Conservation (phyloP, 1,284 basidiomycete genomes). For the Ustilago esculenta region DNA sequence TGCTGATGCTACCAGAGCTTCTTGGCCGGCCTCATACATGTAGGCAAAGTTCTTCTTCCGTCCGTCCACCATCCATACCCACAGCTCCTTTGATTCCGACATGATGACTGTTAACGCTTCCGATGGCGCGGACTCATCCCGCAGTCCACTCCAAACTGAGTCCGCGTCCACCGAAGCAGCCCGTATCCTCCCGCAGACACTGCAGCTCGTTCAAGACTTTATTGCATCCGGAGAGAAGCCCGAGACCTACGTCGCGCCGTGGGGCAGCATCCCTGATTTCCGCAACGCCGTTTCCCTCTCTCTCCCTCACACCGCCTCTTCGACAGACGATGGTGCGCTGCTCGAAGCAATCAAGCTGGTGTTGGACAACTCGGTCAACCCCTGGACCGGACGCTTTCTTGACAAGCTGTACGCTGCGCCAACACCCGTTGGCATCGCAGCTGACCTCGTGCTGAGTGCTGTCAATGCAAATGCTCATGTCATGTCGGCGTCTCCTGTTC, state of each 20-base stretch:
- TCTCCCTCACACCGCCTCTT: constrained; percentile 22
- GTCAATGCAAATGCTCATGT: constrained; percentile 69
- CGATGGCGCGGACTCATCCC: constrained; percentile 2
- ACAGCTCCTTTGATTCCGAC: neutral
- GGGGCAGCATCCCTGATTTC: constrained; percentile 37
- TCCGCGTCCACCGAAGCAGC: constrained; percentile 38
- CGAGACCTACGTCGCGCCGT: constrained; percentile 34
- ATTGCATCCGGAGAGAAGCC: constrained; percentile 39
- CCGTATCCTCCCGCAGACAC: constrained; percentile 34
- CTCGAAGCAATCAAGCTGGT: constrained; percentile 44
- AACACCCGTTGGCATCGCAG: constrained; percentile 67
- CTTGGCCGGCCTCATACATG: too few relatives aligned
- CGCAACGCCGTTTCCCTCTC: constrained; percentile 31
- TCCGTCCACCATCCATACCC: neutral
- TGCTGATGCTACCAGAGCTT: too few relatives aligned
- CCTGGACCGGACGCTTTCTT: constrained; percentile 62
- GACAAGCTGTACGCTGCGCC: constrained; percentile 68
- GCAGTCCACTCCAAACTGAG: constrained; percentile 40
- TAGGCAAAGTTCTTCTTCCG: neutral
- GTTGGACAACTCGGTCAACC: constrained; percentile 59
- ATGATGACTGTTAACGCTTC: constrained; percentile 9
- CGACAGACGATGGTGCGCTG: constrained; percentile 26
- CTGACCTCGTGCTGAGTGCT: constrained; percentile 67
- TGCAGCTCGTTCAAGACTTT: constrained; percentile 38
- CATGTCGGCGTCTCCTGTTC: constrained; percentile 68